Conservation (phyloP, 2,329 filamentous ascomycete species). For the Fusarium anthophilum region DNA sequence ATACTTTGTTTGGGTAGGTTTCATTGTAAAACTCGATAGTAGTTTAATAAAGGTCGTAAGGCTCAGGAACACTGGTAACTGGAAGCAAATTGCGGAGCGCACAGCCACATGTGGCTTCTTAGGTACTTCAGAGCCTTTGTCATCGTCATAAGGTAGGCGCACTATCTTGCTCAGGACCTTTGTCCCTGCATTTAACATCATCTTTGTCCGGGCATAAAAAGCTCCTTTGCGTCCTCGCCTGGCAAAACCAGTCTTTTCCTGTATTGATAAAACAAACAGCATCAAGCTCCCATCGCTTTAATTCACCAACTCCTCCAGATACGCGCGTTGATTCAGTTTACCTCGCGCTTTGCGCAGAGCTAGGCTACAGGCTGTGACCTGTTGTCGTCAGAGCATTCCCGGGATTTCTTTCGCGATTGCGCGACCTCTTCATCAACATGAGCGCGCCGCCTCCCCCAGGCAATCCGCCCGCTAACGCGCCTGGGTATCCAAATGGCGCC, state of each 20-base stretch:
- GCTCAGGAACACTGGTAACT: not conserved
- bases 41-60: not conserved
- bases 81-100: not conserved
- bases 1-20: not conserved
- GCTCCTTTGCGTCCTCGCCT: not conserved
- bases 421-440: slow-evolving; percentile 48
- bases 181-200: slow-evolving; percentile 26
- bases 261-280: not conserved
- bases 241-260: not conserved
- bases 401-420: not conserved
- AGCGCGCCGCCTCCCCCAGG: slow-evolving; percentile 52
- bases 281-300: not conserved
- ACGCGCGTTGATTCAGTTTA: not conserved
- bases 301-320: not conserved
- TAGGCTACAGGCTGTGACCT: slow-evolving; percentile 27
- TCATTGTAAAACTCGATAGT: not conserved
- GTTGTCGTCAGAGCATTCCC: slow-evolving; percentile 14
- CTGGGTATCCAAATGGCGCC: slow-evolving; percentile 48
- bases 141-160: slow-evolving; percentile 38
- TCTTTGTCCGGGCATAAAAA: slow-evolving; percentile 21
- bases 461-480: slow-evolving; percentile 38
- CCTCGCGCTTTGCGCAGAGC: slow-evolving; percentile 25
- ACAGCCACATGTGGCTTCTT: slow-evolving; percentile 33
- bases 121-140: slow-evolving; percentile 32
- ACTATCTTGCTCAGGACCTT: slow-evolving; percentile 16